Evolutionary conservation across 352 stramenopile genomes (phyloP).

Genomic region (Phytopythium delawarense): DNA sequence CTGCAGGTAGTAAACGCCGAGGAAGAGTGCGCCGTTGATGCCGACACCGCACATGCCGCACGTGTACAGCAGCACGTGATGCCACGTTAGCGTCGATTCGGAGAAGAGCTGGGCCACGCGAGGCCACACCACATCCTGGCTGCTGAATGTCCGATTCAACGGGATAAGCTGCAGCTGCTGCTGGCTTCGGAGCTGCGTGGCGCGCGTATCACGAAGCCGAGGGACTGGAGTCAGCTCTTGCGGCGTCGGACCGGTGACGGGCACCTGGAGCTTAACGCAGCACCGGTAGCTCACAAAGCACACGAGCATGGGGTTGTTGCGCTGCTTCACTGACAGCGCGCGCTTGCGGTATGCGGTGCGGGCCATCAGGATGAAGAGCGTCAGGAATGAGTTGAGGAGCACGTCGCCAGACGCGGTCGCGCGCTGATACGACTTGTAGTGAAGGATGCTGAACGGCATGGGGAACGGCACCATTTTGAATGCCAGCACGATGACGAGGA

Average conservation of each 20-base stretch:
- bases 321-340: background rate
- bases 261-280: slow-evolving; percentile 5
- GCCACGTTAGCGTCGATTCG: background rate
- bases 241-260: background rate
- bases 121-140: slow-evolving; percentile 4
- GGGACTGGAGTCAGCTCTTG: background rate
- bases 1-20: slow-evolving; percentile 3
- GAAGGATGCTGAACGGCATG: background rate
- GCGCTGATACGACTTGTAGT: background rate
- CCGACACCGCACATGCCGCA: background rate
- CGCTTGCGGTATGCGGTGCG: slow-evolving; percentile 15
- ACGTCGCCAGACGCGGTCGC: slow-evolving; percentile 5
- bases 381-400: slow-evolving; percentile 14
- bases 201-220: background rate
- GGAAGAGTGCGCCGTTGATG: slow-evolving; percentile 3
- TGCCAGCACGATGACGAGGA: background rate
- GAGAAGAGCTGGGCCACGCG: background rate
- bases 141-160: slow-evolving; percentile 1
- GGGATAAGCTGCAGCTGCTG: slow-evolving; percentile 1
- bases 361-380: slow-evolving; percentile 6
- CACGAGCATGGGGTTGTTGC: slow-evolving; percentile 2
- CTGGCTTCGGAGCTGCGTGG: background rate
- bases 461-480: background rate
- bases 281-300: slow-evolving; percentile 23
- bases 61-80: slow-evolving; percentile 1